Evolutionary conservation across 371 early-diverging fungal species (phyloP).

Genomic region (Zopfochytrium polystomum): DNA sequence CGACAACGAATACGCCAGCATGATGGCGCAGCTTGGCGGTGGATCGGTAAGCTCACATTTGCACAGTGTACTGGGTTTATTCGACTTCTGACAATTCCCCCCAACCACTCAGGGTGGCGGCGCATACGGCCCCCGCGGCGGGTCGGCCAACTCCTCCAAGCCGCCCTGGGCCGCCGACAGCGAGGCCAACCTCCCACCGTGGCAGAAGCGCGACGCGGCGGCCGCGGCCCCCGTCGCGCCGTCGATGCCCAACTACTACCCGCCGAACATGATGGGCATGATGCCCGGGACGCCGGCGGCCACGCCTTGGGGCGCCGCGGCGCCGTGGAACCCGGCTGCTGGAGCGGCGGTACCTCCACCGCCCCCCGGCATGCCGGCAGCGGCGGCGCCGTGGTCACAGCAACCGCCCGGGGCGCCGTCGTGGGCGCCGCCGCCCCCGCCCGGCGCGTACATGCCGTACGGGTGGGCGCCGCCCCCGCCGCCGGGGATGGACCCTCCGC

Average conservation of each 20-base stretch:
- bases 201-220: background rate
- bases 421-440: slow-evolving; percentile 11
- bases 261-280: background rate
- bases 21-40: slow-evolving; percentile 74
- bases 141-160: background rate
- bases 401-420: no score
- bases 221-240: background rate
- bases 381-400: no score
- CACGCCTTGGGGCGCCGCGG: background rate
- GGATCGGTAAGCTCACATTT: background rate
- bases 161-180: background rate
- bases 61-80: background rate
- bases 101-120: background rate
- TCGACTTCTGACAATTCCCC: background rate
- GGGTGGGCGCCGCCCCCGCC: slow-evolving; percentile 5
- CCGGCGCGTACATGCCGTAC: background rate
- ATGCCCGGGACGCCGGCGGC: slow-evolving; percentile 2
- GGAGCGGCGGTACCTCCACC: no score
- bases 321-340: no score
- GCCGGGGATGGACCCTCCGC: slow-evolving; percentile 16
- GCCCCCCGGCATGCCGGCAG: slow-evolving; percentile 6
- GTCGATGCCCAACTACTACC: background rate
- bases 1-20: slow-evolving; percentile 79
- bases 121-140: background rate
- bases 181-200: background rate